Conservation (phyloP, 495 filamentous ascomycete species). For the Tuber umbilicatum region DNA sequence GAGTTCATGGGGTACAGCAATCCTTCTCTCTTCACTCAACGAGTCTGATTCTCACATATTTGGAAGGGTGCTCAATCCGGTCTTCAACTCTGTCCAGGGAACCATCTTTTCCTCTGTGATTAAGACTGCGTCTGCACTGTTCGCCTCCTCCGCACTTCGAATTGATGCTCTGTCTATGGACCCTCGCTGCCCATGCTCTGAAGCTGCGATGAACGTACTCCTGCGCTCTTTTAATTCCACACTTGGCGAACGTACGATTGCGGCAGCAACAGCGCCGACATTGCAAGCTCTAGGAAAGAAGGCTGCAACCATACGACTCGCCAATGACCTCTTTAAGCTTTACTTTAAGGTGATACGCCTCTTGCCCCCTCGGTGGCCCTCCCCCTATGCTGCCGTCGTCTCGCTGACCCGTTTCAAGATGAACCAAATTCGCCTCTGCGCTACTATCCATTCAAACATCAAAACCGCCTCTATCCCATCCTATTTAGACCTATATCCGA, state of each 20-base stretch:
- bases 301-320: conserved; percentile 78
- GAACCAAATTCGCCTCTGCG: conserved; percentile 59
- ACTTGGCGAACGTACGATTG: conserved; percentile 67
- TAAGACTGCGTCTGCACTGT: conserved; percentile 68
- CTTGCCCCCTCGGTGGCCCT: neutral
- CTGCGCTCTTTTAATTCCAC: conserved; percentile 88
- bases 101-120: conserved; percentile 70
- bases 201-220: conserved; percentile 51
- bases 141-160: conserved; percentile 24
- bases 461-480: conserved; percentile 41
- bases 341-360: conserved; percentile 61
- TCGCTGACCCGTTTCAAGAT: conserved; percentile 44
- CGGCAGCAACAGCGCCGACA: conserved; percentile 42
- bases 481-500: conserved; percentile 48
- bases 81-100: conserved; percentile 70
- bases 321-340: conserved; percentile 82
- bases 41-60: neutral
- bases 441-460: conserved; percentile 86
- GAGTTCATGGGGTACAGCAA: conserved; percentile 26
- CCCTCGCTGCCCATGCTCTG: conserved; percentile 61
- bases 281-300: conserved; percentile 71
- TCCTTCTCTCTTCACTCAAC: neutral
- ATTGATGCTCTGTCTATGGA: conserved; percentile 51
- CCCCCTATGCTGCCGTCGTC: conserved; percentile 17
- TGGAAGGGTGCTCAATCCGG: conserved; percentile 53